Evolutionary conservation across 176 grass and related monocot genomes (phyloP).

Genomic region (Cenchrus fungigraminus): DNA sequence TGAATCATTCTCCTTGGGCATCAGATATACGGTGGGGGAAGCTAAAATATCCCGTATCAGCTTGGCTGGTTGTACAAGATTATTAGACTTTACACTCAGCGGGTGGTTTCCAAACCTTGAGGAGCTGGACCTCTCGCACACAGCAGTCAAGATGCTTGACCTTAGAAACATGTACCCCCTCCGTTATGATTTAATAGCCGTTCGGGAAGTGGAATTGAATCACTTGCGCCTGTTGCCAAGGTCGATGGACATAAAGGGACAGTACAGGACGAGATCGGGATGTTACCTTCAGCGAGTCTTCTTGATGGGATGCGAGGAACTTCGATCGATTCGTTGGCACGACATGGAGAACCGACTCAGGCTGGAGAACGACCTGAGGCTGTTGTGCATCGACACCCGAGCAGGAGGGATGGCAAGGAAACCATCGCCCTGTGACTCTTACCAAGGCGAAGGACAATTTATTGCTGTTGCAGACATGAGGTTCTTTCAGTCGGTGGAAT

Average conservation of each 20-base stretch:
- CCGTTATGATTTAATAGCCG: too few relatives aligned
- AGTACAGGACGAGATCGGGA: too few relatives aligned
- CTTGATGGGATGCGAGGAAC: not conserved
- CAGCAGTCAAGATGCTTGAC: not conserved
- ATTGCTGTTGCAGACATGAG: not conserved
- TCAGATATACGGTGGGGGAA: too few relatives aligned
- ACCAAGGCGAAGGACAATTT: not conserved
- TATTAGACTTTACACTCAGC: not conserved
- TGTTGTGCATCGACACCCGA: conserved; percentile 14
- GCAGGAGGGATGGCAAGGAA: not conserved
- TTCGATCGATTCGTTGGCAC: not conserved
- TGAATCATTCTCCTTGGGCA: not conserved
- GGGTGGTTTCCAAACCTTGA: not conserved
- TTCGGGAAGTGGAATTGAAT: too few relatives aligned
- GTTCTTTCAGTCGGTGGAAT: not conserved
- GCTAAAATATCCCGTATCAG: not conserved
- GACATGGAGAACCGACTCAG: too few relatives aligned
- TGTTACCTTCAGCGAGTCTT: not conserved
- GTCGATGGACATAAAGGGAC: too few relatives aligned
- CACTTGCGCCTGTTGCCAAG: too few relatives aligned
- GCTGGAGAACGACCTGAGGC: not conserved
- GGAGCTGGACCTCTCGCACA: conserved; percentile 9
- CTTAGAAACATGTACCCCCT: not conserved
- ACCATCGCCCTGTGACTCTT: not conserved
- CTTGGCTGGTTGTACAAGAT: not conserved